phyloP scores from a whole-genome alignment of 306 rosid species.

The Glycine latifolia region DNA sequence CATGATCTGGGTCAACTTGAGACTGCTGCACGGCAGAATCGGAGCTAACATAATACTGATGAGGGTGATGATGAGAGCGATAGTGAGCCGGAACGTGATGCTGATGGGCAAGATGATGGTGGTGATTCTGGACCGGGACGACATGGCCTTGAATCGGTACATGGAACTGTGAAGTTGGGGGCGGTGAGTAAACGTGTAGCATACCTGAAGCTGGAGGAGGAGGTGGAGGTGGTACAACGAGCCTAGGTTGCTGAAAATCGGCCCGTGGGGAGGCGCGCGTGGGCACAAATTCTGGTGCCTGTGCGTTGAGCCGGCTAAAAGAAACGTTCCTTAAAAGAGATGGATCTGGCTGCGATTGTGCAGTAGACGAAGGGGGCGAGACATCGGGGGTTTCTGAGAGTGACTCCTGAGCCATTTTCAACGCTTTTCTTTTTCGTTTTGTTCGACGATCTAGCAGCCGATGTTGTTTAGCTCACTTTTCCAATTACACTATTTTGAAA shows the following conservation, averaged over 20 bases:
- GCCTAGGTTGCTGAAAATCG: slow-evolving; percentile 58
- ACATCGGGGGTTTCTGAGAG: slow-evolving; percentile 47
- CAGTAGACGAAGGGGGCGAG: slow-evolving; percentile 45
- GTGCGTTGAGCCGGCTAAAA: slow-evolving; percentile 89
- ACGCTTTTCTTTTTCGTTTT: background rate
- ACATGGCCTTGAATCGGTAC: slow-evolving; percentile 63
- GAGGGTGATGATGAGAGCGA: slow-evolving; percentile 59
- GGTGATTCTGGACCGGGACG: slow-evolving; percentile 59
- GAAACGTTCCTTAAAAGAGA: slow-evolving; percentile 65
- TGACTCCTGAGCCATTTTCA: slow-evolving; percentile 66
- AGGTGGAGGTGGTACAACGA: slow-evolving; percentile 58
- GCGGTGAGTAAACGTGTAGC: slow-evolving; percentile 60
- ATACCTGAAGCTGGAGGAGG: slow-evolving; percentile 55
- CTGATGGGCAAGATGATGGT: slow-evolving; percentile 56
- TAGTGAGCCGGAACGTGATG: slow-evolving; percentile 64
- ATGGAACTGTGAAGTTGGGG: slow-evolving; percentile 65
- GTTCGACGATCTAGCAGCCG: slow-evolving; percentile 24
- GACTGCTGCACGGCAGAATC: slow-evolving; percentile 56
- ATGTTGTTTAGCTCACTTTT: slow-evolving; percentile 9
- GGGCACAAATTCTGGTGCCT: slow-evolving; percentile 89
- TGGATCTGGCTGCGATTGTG: slow-evolving; percentile 58
- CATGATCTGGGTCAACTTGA: slow-evolving; percentile 61
- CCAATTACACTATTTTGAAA: background rate
- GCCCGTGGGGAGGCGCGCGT: slow-evolving; percentile 63
- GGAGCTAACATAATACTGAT: slow-evolving; percentile 52